Evolutionary conservation across 2,329 filamentous ascomycete genomes (phyloP), one percentile per base, ranked within the genome.

Genomic region (Nothophoma quercina): DNA sequence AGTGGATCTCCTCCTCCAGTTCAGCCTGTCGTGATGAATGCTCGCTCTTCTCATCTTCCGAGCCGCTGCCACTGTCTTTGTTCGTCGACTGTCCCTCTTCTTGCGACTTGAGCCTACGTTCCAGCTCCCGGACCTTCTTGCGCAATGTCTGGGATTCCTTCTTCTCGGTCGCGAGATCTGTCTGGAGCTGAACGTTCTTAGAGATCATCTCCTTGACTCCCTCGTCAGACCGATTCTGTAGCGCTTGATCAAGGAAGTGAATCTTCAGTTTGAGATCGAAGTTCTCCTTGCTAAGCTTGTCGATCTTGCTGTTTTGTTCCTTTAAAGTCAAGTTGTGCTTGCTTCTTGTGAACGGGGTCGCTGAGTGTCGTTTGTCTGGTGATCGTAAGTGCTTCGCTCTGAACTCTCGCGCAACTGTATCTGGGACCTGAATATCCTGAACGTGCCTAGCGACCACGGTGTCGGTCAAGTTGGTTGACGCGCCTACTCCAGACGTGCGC

Each of bases 131-230:
- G 51, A 96, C 83, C 60, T 89, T 88, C 56, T 89, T 87, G 18
- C 91, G 87, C 49, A 98, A 75, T 16, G 87, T 82, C 72, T 96
- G 95, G 70, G 91, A 95, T 67, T 99, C 95, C 59, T 96, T 91
- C 73, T 96, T 91, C 51, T 95, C 83, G 28, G 95, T 90, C 3
- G 93, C 87, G 35, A 97, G 85, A 55, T 90, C 91, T 0, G 93
- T 96, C 75, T 96, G 95, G 40, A 98, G 83, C 71, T 97, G 92
- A 4, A 98, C 93, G 66, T 97, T 99, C 75, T 97, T 93, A 35
- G 91, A 92, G 65, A 98, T 96, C 88, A 97, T 96, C 72, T 97
- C 93, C 77, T 96, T 96, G 72, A 99, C 88, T 59, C 93, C 92
- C 76, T 98, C 93, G 72, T 98, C 93, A 1, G 93, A 97, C 33